Evolutionary conservation across 345 rosid species (phyloP).

Genomic region (Populus davidiana): DNA sequence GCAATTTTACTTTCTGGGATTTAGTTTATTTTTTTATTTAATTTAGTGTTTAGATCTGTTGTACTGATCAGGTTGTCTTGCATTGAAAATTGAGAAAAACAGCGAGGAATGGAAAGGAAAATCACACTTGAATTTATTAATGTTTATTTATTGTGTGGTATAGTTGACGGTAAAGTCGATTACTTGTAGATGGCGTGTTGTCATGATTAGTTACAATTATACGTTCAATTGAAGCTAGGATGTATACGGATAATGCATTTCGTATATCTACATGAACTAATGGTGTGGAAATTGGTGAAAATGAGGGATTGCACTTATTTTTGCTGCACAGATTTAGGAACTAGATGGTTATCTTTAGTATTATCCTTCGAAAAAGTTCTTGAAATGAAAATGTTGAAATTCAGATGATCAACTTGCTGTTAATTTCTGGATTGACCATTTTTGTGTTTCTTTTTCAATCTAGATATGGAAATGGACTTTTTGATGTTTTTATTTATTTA

Average conservation of each 20-base stretch:
- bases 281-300: background rate
- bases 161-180: no score
- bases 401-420: background rate
- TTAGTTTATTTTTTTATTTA: background rate
- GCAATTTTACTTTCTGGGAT: background rate
- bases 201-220: no score
- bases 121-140: no score
- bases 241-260: no score
- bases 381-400: background rate
- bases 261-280: background rate
- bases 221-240: no score
- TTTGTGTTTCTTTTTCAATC: background rate
- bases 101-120: no score
- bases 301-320: background rate
- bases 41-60: background rate
- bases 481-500: no score
- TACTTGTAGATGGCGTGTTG: no score
- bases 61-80: background rate
- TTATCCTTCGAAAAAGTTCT: no score
- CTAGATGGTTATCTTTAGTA: background rate
- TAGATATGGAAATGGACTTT: background rate
- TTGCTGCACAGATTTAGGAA: background rate
- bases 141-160: no score
- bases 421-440: background rate
- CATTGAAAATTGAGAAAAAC: no score